phyloP scores from a whole-genome alignment of 1,284 basidiomycete species.

The Sanguinoderma infundibulare region DNA sequence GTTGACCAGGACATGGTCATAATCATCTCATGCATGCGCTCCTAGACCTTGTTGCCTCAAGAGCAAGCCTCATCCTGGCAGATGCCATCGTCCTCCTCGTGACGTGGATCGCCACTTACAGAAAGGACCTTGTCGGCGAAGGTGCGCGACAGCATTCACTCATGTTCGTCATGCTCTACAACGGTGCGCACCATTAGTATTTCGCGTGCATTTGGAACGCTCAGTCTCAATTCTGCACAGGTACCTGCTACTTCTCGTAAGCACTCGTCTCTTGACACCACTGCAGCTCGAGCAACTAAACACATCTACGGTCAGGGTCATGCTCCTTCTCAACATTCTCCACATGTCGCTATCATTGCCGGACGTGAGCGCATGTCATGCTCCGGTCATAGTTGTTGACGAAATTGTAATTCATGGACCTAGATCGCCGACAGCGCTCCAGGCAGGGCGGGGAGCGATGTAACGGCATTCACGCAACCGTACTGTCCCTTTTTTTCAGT shows the following conservation, averaged over 20 bases:
- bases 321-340: background rate
- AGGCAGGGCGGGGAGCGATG: background rate
- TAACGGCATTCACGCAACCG: background rate
- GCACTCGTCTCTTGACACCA: too few relatives aligned
- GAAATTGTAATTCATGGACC: background rate
- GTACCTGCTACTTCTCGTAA: background rate
- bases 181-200: background rate
- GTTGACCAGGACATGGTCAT: background rate
- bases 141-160: background rate
- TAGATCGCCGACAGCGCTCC: background rate
- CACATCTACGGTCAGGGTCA: background rate
- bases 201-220: background rate
- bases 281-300: background rate
- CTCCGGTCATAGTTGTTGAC: too few relatives aligned
- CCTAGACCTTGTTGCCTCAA: background rate
- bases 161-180: background rate
- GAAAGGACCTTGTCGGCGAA: background rate
- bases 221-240: background rate
- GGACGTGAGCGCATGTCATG: background rate
- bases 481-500: background rate
- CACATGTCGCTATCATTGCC: background rate
- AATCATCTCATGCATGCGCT: background rate
- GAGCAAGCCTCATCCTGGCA: background rate
- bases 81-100: background rate
- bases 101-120: background rate